phyloP scores from a whole-genome alignment of 176 grass and related monocot species.

The Oryza brachyantha region DNA sequence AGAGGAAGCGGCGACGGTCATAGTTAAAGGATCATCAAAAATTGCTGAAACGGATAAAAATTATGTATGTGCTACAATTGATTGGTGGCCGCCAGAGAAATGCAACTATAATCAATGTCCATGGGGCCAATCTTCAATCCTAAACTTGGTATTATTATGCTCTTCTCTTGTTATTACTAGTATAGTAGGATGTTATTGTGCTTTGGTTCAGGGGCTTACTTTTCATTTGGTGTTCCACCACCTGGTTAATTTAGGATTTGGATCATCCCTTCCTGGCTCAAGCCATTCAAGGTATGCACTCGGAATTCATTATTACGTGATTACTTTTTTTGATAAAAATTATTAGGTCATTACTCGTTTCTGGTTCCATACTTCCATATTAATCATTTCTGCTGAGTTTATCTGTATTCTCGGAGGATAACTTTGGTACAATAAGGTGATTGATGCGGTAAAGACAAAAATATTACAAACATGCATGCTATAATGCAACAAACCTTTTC shows the following conservation, averaged over 20 bases:
- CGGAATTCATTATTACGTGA: conserved; percentile 24
- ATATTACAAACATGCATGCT: not conserved
- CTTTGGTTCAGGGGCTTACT: conserved; percentile 10
- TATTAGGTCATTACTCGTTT: not conserved
- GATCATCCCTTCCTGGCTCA: conserved; percentile 78
- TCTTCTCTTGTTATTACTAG: not conserved
- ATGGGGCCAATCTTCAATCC: conserved; percentile 84
- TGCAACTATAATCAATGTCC: conserved; percentile 98
- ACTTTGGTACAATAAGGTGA: not conserved
- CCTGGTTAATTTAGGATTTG: conserved; percentile 54
- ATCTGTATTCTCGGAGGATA: not conserved
- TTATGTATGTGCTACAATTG: conserved; percentile 89
- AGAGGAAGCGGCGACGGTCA: conserved; percentile 54
- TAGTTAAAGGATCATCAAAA: conserved; percentile 63
- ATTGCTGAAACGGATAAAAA: conserved; percentile 63
- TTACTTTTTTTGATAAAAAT: too few relatives aligned
- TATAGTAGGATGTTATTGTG: not conserved
- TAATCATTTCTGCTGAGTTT: not conserved
- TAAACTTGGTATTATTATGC: conserved; percentile 71
- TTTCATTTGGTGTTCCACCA: not conserved
- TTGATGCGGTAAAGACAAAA: not conserved
- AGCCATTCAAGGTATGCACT: conserved; percentile 66
- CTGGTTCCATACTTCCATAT: too few relatives aligned
- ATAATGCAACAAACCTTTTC: not conserved
- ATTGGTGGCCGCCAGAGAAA: conserved; percentile 99